Evolutionary conservation across 306 rosid species (phyloP), one percentile per base, ranked within the genome.

Genomic region (Nissolia schottii): DNA sequence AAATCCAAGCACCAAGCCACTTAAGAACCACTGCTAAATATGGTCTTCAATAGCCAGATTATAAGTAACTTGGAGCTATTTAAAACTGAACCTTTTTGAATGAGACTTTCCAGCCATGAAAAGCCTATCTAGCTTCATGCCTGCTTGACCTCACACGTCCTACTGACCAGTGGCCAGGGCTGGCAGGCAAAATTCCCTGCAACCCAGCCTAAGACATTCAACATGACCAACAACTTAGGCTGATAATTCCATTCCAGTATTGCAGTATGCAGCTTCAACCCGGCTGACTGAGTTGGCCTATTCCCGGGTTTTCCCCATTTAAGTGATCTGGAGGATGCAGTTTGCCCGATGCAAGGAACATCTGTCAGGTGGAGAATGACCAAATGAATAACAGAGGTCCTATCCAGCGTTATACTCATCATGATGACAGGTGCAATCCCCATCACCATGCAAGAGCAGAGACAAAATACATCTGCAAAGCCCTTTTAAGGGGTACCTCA

Each of bases 41-140:
- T 49, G 58, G 58, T 37, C 50, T 19, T 55, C 64, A 76, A 22
- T 15, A 46, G 50, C 55, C 62, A 29, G 12, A 48, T 46, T 56
- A 31, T 25, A 67, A 61, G 27, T 32, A 48, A 58, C 29, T 31
- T 25, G 15, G 62, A 34, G 56, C 51, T 41, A 38, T 27, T 74
- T 73, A 50, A 45, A 73, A 32, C 32, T 15, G 23, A 67, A 16
- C 37, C 66, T 22, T 56, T 38, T 34, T 53, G 25, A 73, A 35
- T 14, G 20, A 61, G 41, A 63, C 63, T 41, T 49, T 74, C 9
- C 1, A 24, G 3, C 25, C 64, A 24, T 10, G 7, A 78, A 40
- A 40, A 15, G 40, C 58, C 75, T 28, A 73, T 25, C 69, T 35
- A 32, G 65, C 54, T 23, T 54, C 77, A 59, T 43, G 57, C 65